Evolutionary conservation across 2,329 filamentous ascomycete species (phyloP), one percentile per base, ranked within the genome.

Genomic region (Colletotrichum echinochloae): DNA sequence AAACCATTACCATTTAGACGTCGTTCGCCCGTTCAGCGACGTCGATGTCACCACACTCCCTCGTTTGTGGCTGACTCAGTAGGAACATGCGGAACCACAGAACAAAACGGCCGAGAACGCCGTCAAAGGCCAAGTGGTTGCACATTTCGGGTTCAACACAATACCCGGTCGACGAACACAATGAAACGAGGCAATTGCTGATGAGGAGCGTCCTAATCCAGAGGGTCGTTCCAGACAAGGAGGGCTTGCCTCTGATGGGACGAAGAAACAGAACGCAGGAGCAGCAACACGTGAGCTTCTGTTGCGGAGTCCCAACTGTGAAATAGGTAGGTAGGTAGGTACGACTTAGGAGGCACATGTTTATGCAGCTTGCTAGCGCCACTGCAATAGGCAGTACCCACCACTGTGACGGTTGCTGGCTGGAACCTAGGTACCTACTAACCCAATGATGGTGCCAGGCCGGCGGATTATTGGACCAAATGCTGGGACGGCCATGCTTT

Each of bases 341-440:
- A 8, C n/a, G n/a, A n/a, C 39, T 18, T 44, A n/a, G 41, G 66
- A 37, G 20, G 51, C 65, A 68, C 39, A 57, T 48, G 61, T 37
- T 48, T 37, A 65, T 51, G 44, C 60, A 51, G 48, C 18, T 57
- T 51, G 60, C 26, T 46, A 54, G 37, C 55, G 30, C 23, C 41
- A 23, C 37, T 26, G n/a, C n/a, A n/a, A n/a, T n/a, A n/a, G 46
- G 44, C 33, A 67, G 6, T 62, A 41, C 65, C 41, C 33, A 11
- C 37, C 39, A n/a, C n/a, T 4, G 16, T 30, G 20, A 20, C 23
- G 8, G 26, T 26, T 35, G 44, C 41, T 60, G 56, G 56, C 28
- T 60, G 28, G 41, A 35, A 35, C 41, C 56, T 60, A n/a, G 41
- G 41, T n/a, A 44, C 18, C 39, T 41, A 18, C 18, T 28, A 57